A percentile compares a stretch with the other conserved stretches of the same genome.
Conservation (phyloP, 768 basidiomycete genomes). For the Termitomyces sp. region DNA sequence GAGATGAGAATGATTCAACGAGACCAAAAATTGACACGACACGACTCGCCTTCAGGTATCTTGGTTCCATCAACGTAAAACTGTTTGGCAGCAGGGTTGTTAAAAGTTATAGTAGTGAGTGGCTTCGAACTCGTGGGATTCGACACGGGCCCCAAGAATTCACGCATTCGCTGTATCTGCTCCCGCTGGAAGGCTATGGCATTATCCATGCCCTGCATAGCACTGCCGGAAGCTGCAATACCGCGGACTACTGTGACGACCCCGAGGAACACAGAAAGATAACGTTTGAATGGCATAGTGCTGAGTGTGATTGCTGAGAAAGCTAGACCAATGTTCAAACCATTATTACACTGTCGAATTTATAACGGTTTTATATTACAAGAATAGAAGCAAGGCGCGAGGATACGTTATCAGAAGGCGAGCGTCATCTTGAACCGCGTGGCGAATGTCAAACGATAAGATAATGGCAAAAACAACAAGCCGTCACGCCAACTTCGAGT, state of each 20-base stretch:
- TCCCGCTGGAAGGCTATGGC: slow-evolving; percentile 44
- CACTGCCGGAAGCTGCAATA: slow-evolving; percentile 22
- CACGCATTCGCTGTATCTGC: slow-evolving; percentile 34
- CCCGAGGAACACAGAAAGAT: slow-evolving; percentile 11
- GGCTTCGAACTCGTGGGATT: slow-evolving; percentile 7
- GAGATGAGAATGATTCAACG: slow-evolving; percentile 6
- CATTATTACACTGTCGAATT: background rate
- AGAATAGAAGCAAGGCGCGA: slow-evolving; percentile 11
- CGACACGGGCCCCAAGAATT: slow-evolving; percentile 31
- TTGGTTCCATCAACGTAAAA: slow-evolving; percentile 46
- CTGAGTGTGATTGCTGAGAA: background rate
- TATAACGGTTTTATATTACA: slow-evolving; percentile 1
- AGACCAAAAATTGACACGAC: slow-evolving; percentile 5
- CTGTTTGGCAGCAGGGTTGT: slow-evolving; percentile 53
- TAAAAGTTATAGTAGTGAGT: slow-evolving; percentile 49
- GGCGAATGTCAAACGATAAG: background rate
- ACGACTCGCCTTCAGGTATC: slow-evolving; percentile 35
- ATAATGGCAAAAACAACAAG: background rate
- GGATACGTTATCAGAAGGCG: slow-evolving; percentile 4
- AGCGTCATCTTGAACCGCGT: slow-evolving; percentile 3
- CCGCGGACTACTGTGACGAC: slow-evolving; percentile 14
- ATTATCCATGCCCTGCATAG: slow-evolving; percentile 36
- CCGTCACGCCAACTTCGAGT: background rate
- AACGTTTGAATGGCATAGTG: slow-evolving; percentile 1
- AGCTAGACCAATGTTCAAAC: background rate